phyloP scores from a whole-genome alignment of 768 basidiomycete genomes.

The Naganishia onofrii region DNA sequence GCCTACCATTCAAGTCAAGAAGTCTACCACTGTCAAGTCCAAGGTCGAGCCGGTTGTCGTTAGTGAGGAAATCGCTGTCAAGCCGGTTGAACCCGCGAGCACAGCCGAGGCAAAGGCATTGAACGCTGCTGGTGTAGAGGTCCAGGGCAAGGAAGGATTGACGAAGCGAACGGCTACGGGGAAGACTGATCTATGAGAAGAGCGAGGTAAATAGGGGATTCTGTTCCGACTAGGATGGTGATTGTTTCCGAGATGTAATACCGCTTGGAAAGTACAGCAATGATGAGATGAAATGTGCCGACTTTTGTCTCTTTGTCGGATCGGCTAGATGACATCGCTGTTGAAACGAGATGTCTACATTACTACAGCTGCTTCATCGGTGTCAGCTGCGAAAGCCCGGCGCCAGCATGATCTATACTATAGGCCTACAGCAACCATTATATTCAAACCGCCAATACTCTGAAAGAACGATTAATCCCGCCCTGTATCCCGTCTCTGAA shows the following conservation, averaged over 20 bases:
- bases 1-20: slow-evolving; percentile 43
- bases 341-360: too few species aligned
- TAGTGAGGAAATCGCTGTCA: slow-evolving; percentile 33
- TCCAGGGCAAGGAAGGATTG: slow-evolving; percentile 21
- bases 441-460: too few species aligned
- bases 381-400: too few species aligned
- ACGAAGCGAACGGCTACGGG: slow-evolving; percentile 40
- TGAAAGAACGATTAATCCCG: too few species aligned
- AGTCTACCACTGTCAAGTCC: slow-evolving; percentile 33
- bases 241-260: neutral
- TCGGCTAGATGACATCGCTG: too few species aligned
- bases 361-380: too few species aligned
- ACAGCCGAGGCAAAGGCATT: slow-evolving; percentile 42
- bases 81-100: slow-evolving; percentile 43
- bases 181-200: slow-evolving; percentile 25
- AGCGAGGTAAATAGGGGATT: neutral
- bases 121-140: slow-evolving; percentile 41
- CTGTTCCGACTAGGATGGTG: neutral
- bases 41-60: slow-evolving; percentile 29
- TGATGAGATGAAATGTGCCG: too few species aligned
- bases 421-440: too few species aligned
- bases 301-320: too few species aligned
- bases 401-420: too few species aligned
- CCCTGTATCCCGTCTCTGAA: too few species aligned
- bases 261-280: too few species aligned